A percentile compares a stretch with the other conserved stretches of the same genome.
Evolutionary conservation across 2,329 filamentous ascomycete species (phyloP).

Genomic region (Raffaelea arxii): DNA sequence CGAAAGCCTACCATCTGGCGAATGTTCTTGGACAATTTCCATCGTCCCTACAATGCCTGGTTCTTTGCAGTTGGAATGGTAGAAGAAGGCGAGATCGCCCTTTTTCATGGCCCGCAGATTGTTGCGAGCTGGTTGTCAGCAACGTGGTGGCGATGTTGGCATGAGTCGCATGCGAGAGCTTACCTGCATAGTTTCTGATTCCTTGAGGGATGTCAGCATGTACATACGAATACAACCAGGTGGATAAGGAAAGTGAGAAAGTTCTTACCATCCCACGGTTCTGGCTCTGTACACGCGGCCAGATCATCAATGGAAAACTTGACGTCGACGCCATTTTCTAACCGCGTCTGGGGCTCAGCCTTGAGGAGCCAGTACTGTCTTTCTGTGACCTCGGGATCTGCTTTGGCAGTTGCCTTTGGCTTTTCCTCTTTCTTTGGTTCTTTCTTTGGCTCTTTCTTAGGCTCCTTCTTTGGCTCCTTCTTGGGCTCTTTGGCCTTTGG

Average conservation of each 20-base stretch:
- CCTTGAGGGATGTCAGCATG: conserved; percentile 27
- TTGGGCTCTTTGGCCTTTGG: neutral
- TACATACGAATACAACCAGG: neutral
- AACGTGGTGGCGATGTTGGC: neutral
- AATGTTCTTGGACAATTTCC: conserved; percentile 79
- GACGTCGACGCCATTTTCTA: conserved; percentile 81
- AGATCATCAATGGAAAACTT: conserved; percentile 93
- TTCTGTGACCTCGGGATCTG: conserved; percentile 5
- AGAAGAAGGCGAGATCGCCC: conserved; percentile 92
- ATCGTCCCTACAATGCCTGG: conserved; percentile 82
- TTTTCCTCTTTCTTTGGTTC: neutral
- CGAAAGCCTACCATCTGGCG: conserved; percentile 57
- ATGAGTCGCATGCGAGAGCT: neutral
- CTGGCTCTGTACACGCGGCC: conserved; percentile 59
- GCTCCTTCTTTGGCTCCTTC: neutral
- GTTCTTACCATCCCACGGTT: conserved; percentile 75
- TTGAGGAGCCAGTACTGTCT: conserved; percentile 69
- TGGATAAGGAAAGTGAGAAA: neutral
- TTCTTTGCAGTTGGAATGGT: conserved; percentile 87
- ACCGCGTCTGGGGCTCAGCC: conserved; percentile 76
- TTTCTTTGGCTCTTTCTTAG: neutral
- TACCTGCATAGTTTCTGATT: conserved; percentile 40
- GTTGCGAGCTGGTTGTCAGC: conserved; percentile 53
- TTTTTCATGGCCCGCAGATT: conserved; percentile 86
- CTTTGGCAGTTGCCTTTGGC: neutral